Conservation (phyloP, 495 filamentous ascomycete species). For the Pseudoneurospora amorphoporcata region DNA sequence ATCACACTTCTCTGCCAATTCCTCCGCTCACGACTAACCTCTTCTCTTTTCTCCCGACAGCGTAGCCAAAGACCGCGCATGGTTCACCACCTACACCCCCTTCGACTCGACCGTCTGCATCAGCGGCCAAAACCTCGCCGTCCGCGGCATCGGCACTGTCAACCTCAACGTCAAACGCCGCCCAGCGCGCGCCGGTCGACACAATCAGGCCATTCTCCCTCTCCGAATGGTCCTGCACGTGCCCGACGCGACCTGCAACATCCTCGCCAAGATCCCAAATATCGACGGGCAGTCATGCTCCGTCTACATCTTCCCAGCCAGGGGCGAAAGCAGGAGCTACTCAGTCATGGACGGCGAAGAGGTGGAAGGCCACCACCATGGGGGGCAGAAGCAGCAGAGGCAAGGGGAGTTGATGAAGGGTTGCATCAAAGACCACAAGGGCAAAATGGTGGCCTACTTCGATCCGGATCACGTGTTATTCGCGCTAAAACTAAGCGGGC, state of each 20-base stretch:
- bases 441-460: background rate
- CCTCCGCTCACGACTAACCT: background rate
- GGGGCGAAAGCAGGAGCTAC: background rate
- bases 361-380: background rate
- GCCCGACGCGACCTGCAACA: background rate
- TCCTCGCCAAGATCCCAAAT: background rate
- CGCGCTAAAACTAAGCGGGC: background rate
- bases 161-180: background rate
- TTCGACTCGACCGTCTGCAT: background rate
- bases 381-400: background rate
- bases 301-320: background rate
- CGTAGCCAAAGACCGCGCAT: background rate
- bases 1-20: background rate
- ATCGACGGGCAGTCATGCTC: background rate
- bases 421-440: background rate
- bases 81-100: background rate
- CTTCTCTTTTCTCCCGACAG: background rate
- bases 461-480: background rate
- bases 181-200: background rate
- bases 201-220: background rate
- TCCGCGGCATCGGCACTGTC: background rate
- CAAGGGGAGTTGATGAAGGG: background rate
- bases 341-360: background rate
- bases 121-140: background rate
- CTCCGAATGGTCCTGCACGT: background rate